Percentiles rank a stretch among this genome's conserved stretches.
These are phyloP conservation scores for Fusarium hainanense DNA, from an alignment of 2,329 filamentous ascomycete genomes.

Conservation along the genomic window DNA sequence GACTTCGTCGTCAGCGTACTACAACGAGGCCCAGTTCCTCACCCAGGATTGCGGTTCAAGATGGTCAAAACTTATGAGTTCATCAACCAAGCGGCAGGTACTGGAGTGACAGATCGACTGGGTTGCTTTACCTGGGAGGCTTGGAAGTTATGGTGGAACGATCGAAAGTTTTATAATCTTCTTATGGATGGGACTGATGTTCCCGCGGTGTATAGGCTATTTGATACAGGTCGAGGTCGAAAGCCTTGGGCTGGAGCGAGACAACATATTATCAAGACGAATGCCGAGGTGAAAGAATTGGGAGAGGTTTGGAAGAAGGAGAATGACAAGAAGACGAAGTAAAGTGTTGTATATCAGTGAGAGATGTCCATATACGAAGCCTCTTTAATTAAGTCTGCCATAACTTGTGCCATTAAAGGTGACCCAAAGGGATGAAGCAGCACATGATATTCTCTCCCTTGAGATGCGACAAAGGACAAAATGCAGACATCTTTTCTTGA, in stretches of 20 bases:
- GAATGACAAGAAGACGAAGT: conserved; percentile 40
- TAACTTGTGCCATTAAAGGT: not conserved
- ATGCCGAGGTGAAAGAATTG: conserved; percentile 38
- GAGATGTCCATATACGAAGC: not conserved
- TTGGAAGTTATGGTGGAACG: conserved; percentile 58
- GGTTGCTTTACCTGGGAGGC: conserved; percentile 53
- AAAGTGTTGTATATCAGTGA: not conserved
- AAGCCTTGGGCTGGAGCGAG: conserved; percentile 55
- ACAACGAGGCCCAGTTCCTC: conserved; percentile 41
- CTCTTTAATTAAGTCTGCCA: not conserved
- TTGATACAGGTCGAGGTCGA: conserved; percentile 53
- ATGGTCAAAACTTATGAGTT: conserved; percentile 47
- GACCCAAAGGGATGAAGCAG: not conserved
- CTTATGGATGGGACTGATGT: conserved; percentile 54
- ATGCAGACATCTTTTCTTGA: not conserved
- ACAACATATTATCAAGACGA: conserved; percentile 47
- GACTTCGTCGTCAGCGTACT: conserved; percentile 36
- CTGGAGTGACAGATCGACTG: conserved; percentile 54
- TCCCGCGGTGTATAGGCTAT: conserved; percentile 55
- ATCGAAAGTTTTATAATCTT: conserved; percentile 54
- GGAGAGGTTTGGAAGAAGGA: conserved; percentile 39
- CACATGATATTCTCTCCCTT: not conserved
- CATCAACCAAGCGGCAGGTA: conserved; percentile 57
- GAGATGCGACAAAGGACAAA: not conserved
- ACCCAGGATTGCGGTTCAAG: conserved; percentile 42